Conservation (phyloP, 139 green algal genomes). For the Ostreobium quekettii region DNA sequence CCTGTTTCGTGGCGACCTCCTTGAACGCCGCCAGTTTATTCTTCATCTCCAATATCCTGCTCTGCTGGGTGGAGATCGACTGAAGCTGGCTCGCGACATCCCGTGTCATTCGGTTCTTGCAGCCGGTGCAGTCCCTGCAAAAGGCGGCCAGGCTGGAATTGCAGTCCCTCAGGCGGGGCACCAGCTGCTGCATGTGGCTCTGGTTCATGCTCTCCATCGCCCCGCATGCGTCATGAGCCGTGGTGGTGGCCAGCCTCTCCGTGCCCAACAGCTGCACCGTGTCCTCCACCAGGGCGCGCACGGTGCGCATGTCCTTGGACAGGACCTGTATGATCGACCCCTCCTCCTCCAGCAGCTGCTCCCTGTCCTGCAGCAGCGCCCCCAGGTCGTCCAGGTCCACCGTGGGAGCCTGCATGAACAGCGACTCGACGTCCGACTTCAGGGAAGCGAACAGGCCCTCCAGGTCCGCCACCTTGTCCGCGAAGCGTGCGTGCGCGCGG, state of each 20-base stretch:
- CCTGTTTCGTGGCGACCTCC: constrained; percentile 53
- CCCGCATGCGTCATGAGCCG: constrained; percentile 49
- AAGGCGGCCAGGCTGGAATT: constrained; percentile 24
- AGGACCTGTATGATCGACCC: constrained; percentile 48
- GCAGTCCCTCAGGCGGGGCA: constrained; percentile 41
- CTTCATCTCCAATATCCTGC: constrained; percentile 72
- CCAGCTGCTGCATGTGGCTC: constrained; percentile 45
- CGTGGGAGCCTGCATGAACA: constrained; percentile 65
- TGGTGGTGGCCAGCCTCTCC: constrained; percentile 6
- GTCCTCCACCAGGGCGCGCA: constrained; percentile 54
- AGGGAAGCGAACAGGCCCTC: constrained; percentile 55
- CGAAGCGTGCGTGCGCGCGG: constrained; percentile 48
- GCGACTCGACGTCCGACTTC: constrained; percentile 65
- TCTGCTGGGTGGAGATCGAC: constrained; percentile 61
- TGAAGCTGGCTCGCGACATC: constrained; percentile 73
- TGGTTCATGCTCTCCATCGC: constrained; percentile 76
- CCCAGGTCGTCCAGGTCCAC: constrained; percentile 68
- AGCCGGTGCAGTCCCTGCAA: constrained; percentile 25
- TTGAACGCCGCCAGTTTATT: constrained; percentile 65
- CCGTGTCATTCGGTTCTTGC: constrained; percentile 60
- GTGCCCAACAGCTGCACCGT: constrained; percentile 41
- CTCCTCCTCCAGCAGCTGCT: constrained; percentile 52
- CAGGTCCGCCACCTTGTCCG: constrained; percentile 64
- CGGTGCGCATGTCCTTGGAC: constrained; percentile 47
- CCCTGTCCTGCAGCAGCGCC: constrained; percentile 36